Evolutionary conservation across 2,329 filamentous ascomycete species (phyloP).

Genomic region (Leptographium lundbergii): DNA sequence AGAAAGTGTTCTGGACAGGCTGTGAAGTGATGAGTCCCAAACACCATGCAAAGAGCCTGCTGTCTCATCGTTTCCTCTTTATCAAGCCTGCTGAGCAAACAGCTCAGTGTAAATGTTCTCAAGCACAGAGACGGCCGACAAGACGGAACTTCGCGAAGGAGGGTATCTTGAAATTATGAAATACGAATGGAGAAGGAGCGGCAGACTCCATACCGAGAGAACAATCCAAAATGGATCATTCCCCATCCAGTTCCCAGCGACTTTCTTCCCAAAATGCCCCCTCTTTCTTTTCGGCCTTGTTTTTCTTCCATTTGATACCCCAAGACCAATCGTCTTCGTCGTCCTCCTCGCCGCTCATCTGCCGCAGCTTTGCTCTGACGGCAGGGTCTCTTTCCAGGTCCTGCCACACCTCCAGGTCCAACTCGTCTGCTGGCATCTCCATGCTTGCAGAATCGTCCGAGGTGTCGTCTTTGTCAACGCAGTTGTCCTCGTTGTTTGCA

Average conservation of each 20-base stretch:
- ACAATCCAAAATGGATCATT: neutral
- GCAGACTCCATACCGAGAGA: neutral
- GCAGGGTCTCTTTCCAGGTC: slow-evolving; percentile 40
- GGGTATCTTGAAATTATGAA: neutral
- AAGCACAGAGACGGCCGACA: no score
- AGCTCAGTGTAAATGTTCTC: no score
- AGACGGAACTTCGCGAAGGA: neutral
- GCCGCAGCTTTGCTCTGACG: slow-evolving; percentile 28
- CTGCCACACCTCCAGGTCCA: slow-evolving; percentile 44
- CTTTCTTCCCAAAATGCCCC: neutral
- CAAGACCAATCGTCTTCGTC: slow-evolving; percentile 10
- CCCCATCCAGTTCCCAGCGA: neutral
- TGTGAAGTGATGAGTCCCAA: no score
- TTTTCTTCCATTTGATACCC: neutral
- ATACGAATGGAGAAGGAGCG: neutral
- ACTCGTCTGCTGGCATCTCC: slow-evolving; percentile 29
- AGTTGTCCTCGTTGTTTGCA: slow-evolving; percentile 1
- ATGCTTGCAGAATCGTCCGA: neutral
- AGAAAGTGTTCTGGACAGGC: neutral
- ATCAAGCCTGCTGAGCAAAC: no score
- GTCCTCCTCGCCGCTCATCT: slow-evolving; percentile 24
- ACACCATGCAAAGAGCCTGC: no score
- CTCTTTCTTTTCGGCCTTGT: neutral
- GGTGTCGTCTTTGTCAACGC: slow-evolving; percentile 9
- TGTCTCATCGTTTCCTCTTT: no score